phyloP scores from a whole-genome alignment of 768 basidiomycete genomes.

The Dacryopinax primogenitus region DNA sequence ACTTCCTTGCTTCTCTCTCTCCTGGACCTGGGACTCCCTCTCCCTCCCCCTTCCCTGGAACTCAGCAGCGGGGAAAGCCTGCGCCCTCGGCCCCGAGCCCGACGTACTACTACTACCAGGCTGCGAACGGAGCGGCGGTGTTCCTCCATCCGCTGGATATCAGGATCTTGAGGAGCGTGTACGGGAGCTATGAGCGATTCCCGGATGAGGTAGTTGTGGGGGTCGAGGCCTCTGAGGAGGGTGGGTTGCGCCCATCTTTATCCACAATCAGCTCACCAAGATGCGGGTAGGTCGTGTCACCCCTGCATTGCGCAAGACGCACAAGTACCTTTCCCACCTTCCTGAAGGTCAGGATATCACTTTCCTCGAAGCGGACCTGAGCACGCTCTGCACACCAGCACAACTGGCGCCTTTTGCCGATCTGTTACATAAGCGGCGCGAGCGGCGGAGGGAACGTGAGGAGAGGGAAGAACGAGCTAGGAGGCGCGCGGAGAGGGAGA shows the following conservation, averaged over 20 bases:
- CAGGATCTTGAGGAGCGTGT: conserved; percentile 78
- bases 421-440: conserved; percentile 59
- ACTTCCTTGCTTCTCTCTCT: conserved; percentile 13
- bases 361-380: conserved; percentile 80
- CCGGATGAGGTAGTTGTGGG: conserved; percentile 68
- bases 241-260: conserved; percentile 24
- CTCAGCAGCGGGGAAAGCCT: conserved; percentile 58
- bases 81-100: conserved; percentile 68
- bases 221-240: conserved; percentile 63
- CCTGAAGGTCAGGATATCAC: conserved; percentile 86
- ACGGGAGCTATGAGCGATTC: conserved; percentile 64
- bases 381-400: conserved; percentile 58
- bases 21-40: neutral
- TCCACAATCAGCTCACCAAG: neutral
- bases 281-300: conserved; percentile 42
- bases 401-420: conserved; percentile 74
- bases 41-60: conserved; percentile 8
- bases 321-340: conserved; percentile 88
- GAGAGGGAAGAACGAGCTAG: conserved; percentile 80
- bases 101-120: conserved; percentile 93
- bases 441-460: conserved; percentile 66
- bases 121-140: conserved; percentile 75
- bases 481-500: conserved; percentile 54
- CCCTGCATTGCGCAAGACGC: conserved; percentile 85
- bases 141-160: conserved; percentile 96